Percentiles rank a stretch among this genome's conserved stretches.
Conservation (phyloP, 1,284 basidiomycete genomes). For the Moesziomyces aphidis region DNA sequence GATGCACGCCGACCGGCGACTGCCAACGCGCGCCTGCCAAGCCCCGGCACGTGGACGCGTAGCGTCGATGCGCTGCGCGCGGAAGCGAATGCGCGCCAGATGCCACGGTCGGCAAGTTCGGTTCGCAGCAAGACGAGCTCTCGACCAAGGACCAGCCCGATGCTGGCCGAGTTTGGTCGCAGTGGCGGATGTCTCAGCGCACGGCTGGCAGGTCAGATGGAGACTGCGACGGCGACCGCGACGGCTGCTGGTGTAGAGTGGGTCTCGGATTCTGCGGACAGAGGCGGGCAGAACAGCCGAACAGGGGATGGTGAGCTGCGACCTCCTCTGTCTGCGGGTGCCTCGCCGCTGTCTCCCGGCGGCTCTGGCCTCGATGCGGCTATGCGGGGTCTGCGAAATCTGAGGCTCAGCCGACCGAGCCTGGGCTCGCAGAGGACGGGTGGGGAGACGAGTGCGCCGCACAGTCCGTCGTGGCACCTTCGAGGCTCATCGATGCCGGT, state of each 20-base stretch:
- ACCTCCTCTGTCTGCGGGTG: not conserved
- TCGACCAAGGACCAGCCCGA: constrained; percentile 1
- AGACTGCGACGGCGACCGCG: too few relatives aligned
- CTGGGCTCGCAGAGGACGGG: not conserved
- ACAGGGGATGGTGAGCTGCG: not conserved
- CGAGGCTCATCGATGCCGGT: constrained; percentile 29
- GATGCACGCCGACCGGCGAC: constrained; percentile 20
- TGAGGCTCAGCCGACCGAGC: constrained; percentile 9
- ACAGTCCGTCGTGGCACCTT: constrained; percentile 16
- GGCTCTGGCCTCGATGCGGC: not conserved
- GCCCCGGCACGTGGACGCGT: not conserved
- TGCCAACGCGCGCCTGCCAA: constrained; percentile 19
- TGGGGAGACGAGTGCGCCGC: constrained; percentile 9
- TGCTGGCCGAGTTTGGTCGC: not conserved
- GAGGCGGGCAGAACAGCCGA: not conserved
- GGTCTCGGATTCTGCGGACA: not conserved
- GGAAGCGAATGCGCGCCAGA: not conserved
- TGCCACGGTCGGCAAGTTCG: not conserved
- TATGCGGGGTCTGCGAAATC: not conserved
- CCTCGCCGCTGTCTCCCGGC: not conserved
- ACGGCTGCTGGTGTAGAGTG: not conserved
- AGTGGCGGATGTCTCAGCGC: not conserved
- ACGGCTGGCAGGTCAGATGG: not conserved
- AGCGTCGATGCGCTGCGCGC: not conserved
- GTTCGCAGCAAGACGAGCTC: not conserved